Conservation (phyloP, 768 basidiomycete species). For the Dioszegia hungarica region DNA sequence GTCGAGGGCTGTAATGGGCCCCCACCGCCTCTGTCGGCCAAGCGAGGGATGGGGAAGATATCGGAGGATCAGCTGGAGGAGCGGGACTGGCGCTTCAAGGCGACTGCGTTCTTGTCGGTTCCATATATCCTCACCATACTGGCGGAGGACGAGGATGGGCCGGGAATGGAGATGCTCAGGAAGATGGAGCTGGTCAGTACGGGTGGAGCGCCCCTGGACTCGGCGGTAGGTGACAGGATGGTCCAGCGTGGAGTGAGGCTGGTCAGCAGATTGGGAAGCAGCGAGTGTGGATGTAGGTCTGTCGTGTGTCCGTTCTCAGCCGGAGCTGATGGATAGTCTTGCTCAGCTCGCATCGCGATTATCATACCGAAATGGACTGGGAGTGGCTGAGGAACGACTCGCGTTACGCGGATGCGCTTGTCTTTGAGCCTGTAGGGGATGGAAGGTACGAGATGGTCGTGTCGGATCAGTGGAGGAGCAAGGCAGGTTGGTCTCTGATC, state of each 20-base stretch:
- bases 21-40: not conserved
- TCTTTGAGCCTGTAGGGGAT: slow-evolving; percentile 44
- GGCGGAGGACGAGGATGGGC: slow-evolving; percentile 52
- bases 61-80: slow-evolving; percentile 3
- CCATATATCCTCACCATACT: slow-evolving; percentile 53
- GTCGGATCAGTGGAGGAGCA: slow-evolving; percentile 54
- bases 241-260: slow-evolving; percentile 54
- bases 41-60: not conserved
- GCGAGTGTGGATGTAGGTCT: slow-evolving; percentile 50
- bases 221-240: slow-evolving; percentile 55
- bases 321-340: slow-evolving; percentile 24
- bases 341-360: slow-evolving; percentile 54
- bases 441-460: slow-evolving; percentile 55
- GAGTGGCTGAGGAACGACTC: slow-evolving; percentile 53
- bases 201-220: slow-evolving; percentile 57
- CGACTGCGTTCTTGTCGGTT: slow-evolving; percentile 41
- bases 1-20: slow-evolving; percentile 41
- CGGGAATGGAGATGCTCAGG: slow-evolving; percentile 46
- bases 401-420: slow-evolving; percentile 31
- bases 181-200: slow-evolving; percentile 55
- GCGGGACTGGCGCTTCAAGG: slow-evolving; percentile 16
- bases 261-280: slow-evolving; percentile 54
- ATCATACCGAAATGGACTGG: slow-evolving; percentile 56
- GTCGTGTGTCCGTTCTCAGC: not conserved
- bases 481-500: slow-evolving; percentile 43